phyloP scores from a whole-genome alignment of 2,329 filamentous ascomycete genomes.

The Setomelanomma holmii region DNA sequence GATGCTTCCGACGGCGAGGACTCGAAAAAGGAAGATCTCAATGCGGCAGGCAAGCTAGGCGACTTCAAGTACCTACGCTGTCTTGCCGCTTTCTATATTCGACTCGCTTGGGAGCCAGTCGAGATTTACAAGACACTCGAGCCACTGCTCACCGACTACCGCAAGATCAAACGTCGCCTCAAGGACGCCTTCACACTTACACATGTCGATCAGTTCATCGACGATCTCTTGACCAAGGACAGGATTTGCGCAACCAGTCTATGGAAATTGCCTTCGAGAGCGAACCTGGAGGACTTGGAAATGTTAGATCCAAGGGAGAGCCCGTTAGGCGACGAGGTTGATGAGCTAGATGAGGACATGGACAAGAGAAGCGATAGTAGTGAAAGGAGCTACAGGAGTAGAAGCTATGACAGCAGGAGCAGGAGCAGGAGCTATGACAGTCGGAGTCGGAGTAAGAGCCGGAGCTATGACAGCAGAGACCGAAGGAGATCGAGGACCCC shows the following conservation, averaged over 20 bases:
- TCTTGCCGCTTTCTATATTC: conserved; percentile 90
- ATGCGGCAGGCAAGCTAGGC: conserved; percentile 37
- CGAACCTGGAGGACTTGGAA: conserved; percentile 87
- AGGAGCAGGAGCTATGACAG: conserved; percentile 24
- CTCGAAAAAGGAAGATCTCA: conserved; percentile 24
- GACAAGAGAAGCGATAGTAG: conserved; percentile 12
- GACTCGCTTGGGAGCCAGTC: conserved; percentile 81
- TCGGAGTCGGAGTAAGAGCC: conserved; percentile 12
- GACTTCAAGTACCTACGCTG: conserved; percentile 82
- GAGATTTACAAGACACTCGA: conserved; percentile 84
- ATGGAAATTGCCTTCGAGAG: conserved; percentile 86
- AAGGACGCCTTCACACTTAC: conserved; percentile 78
- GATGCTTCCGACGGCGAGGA: no score
- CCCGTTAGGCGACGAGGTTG: conserved; percentile 77
- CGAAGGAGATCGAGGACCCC: conserved; percentile 7
- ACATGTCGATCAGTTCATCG: conserved; percentile 89
- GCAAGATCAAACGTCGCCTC: conserved; percentile 81
- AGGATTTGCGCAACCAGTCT: conserved; percentile 89
- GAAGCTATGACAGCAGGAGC: conserved; percentile 16
- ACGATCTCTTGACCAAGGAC: conserved; percentile 87
- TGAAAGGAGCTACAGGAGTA: conserved; percentile 19
- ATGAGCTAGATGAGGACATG: conserved; percentile 56
- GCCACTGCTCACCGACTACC: conserved; percentile 78
- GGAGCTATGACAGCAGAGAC: conserved; percentile 13
- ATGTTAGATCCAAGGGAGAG: conserved; percentile 85